Percentiles rank a stretch among this genome's conserved stretches.
These are phyloP conservation scores for Aspergillus jensenii DNA, from an alignment of 2,329 filamentous ascomycete genomes.

Conservation along the genomic window DNA sequence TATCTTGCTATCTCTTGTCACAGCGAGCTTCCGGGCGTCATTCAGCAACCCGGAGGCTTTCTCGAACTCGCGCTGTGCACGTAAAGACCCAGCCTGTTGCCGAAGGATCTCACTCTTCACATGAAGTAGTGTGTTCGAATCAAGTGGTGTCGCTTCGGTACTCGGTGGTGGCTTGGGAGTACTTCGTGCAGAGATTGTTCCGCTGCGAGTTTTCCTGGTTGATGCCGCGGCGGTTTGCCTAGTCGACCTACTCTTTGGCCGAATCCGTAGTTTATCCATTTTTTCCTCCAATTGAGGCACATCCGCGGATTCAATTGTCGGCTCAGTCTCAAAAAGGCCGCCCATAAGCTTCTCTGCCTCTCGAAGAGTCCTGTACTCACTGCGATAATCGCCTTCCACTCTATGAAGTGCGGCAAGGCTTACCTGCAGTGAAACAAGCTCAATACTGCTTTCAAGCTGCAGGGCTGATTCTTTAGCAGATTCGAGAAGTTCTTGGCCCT, in stretches of 20 bases:
- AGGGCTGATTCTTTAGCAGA: constrained; percentile 58
- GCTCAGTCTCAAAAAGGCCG: constrained; percentile 38
- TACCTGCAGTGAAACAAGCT: constrained; percentile 50
- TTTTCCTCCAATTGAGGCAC: constrained; percentile 42
- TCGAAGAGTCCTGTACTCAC: constrained; percentile 52
- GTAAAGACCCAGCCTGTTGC: constrained; percentile 51
- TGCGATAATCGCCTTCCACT: constrained; percentile 46
- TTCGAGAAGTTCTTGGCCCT: constrained; percentile 57
- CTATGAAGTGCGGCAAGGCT: constrained; percentile 48
- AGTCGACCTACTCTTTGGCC: constrained; percentile 24
- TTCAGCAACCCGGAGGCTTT: constrained; percentile 57
- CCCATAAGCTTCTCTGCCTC: constrained; percentile 48
- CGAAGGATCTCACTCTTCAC: constrained; percentile 52
- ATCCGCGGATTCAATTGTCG: constrained; percentile 25
- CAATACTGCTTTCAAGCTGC: constrained; percentile 51
- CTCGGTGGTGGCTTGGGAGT: constrained; percentile 23
- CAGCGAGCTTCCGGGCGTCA: constrained; percentile 33
- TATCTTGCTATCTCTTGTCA: constrained; percentile 60
- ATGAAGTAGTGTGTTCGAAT: constrained; percentile 41
- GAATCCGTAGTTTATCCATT: constrained; percentile 44
- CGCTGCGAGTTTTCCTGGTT: constrained; percentile 31
- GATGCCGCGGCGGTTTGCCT: constrained; percentile 24
- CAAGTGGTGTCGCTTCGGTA: constrained; percentile 22
- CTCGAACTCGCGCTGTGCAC: constrained; percentile 52
- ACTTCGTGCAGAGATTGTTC: constrained; percentile 24